Evolutionary conservation across 768 basidiomycete genomes (phyloP).

Genomic region (Trametes villosa): DNA sequence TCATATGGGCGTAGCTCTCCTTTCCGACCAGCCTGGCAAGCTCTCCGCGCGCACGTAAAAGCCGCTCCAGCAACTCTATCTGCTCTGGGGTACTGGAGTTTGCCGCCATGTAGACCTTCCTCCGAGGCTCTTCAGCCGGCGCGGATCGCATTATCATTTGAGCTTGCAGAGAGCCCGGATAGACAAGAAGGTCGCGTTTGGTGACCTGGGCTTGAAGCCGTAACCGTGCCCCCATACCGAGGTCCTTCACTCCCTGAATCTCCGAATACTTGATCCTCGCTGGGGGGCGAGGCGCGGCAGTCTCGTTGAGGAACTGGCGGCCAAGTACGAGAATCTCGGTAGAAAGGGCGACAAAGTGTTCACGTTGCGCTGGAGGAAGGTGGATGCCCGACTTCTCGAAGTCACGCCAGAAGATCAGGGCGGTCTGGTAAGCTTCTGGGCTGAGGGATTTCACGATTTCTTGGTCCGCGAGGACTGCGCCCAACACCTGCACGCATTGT

Average conservation of each 20-base stretch:
- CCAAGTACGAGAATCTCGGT: conserved; percentile 89
- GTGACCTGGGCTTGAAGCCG: conserved; percentile 79
- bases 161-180: conserved; percentile 87
- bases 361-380: conserved; percentile 75
- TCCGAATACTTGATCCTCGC: conserved; percentile 70
- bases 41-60: conserved; percentile 79
- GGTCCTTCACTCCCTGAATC: conserved; percentile 72
- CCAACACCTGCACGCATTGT: conserved; percentile 57
- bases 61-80: conserved; percentile 73
- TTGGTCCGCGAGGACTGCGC: conserved; percentile 68
- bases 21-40: conserved; percentile 85
- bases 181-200: conserved; percentile 74
- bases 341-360: conserved; percentile 86
- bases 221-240: conserved; percentile 74
- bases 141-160: conserved; percentile 93
- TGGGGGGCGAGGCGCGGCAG: conserved; percentile 64
- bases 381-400: conserved; percentile 98
- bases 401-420: conserved; percentile 93
- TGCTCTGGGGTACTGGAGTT: conserved; percentile 78
- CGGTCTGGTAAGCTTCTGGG: conserved; percentile 82
- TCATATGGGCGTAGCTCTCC: conserved; percentile 85
- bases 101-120: conserved; percentile 80
- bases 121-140: conserved; percentile 80
- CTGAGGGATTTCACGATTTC: conserved; percentile 67
- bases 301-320: conserved; percentile 79